Evolutionary conservation across 2,329 filamentous ascomycete genomes (phyloP).

Genomic region (Cordyceps pruinosa): DNA sequence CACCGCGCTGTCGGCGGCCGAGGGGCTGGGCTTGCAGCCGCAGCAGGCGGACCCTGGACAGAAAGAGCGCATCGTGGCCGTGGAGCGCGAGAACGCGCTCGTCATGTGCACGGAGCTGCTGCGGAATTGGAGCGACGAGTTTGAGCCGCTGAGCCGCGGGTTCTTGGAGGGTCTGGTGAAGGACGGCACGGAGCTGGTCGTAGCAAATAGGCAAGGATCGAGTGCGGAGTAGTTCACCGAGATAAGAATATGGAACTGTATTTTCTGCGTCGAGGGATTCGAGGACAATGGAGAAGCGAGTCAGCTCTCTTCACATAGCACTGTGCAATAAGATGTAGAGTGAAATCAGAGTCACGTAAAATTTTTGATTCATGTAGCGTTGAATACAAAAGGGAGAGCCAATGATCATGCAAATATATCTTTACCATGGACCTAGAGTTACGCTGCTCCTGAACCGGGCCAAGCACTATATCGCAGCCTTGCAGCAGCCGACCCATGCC

Average conservation of each 20-base stretch:
- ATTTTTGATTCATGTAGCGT: conserved; percentile 22
- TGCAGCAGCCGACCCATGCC: conserved; percentile 30
- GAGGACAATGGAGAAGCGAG: no score
- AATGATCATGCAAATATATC: conserved; percentile 37
- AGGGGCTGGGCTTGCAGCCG: conserved; percentile 36
- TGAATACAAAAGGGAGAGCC: conserved; percentile 27
- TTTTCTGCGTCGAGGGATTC: no score
- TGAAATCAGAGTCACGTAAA: conserved; percentile 1
- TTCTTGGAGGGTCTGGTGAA: conserved; percentile 44
- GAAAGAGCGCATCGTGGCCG: conserved; percentile 17
- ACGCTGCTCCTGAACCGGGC: conserved; percentile 29
- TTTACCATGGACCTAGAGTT: conserved; percentile 36
- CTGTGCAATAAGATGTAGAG: background rate
- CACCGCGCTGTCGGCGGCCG: conserved; percentile 20
- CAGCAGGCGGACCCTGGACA: conserved; percentile 38
- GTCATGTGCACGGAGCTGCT: conserved; percentile 52
- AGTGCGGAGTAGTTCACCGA: background rate
- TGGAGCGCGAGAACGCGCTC: conserved; percentile 56
- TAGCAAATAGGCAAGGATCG: conserved; percentile 19
- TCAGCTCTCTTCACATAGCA: background rate
- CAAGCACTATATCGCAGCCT: conserved; percentile 29
- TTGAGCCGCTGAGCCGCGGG: conserved; percentile 32
- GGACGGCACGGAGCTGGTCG: conserved; percentile 42
- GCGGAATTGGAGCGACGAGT: conserved; percentile 31
- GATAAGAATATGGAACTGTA: background rate